These are phyloP conservation scores for Schwanniomyces vanrijiae DNA, from an alignment of 805 yeast genomes.

Conservation along the genomic window DNA sequence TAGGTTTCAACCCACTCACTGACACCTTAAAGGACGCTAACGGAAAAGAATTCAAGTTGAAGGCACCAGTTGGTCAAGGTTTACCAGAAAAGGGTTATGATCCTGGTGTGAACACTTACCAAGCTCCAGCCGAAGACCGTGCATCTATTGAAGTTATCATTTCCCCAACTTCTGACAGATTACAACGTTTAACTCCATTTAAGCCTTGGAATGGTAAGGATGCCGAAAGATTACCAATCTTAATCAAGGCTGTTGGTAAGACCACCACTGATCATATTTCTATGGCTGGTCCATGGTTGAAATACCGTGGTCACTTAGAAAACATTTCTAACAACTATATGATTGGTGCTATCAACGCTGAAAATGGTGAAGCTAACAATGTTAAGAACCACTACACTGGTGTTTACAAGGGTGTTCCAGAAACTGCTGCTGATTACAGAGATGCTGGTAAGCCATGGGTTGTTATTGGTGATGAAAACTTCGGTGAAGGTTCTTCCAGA, in stretches of 20 bases:
- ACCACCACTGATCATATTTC: conserved; percentile 99
- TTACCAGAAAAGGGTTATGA: conserved; percentile 90
- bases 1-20: conserved; percentile 93
- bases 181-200: conserved; percentile 92
- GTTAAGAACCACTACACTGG: conserved; percentile 91
- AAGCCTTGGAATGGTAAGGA: conserved; percentile 97
- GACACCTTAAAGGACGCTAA: conserved; percentile 84
- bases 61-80: conserved; percentile 87
- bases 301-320: conserved; percentile 99
- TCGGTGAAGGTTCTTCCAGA: conserved; percentile 99
- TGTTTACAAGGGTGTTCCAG: conserved; percentile 93
- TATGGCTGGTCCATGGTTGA: conserved; percentile 99
- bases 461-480: conserved; percentile 97
- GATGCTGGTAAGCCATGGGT: conserved; percentile 93
- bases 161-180: conserved; percentile 91
- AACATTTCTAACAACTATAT: conserved; percentile 98
- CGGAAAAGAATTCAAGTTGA: conserved; percentile 87
- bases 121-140: conserved; percentile 94
- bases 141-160: conserved; percentile 69
- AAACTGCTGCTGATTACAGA: conserved; percentile 93
- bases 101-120: conserved; percentile 92
- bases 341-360: conserved; percentile 99
- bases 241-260: conserved; percentile 95
- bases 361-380: conserved; percentile 90
- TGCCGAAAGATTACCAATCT: conserved; percentile 82